Evolutionary conservation across 2,329 filamentous ascomycete species (phyloP).

Genomic region (Allantophomopsis cytisporea): DNA sequence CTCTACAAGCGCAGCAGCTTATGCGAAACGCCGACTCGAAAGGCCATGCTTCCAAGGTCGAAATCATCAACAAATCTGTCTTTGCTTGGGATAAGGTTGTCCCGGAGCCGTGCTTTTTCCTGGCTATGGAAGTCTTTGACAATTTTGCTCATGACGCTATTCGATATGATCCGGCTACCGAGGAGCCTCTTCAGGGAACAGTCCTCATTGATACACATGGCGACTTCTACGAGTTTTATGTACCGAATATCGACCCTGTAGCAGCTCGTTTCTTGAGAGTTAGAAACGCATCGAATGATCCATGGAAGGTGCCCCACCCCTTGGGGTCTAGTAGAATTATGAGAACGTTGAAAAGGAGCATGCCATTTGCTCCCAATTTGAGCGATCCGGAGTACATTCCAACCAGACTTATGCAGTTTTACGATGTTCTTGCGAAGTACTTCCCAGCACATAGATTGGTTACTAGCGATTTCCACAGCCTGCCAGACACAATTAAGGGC

Average conservation of each 20-base stretch:
- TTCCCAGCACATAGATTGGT: constrained; percentile 86
- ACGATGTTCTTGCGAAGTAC: constrained; percentile 74
- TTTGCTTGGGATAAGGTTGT: constrained; percentile 88
- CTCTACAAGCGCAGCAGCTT: constrained; percentile 61
- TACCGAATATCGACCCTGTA: constrained; percentile 64
- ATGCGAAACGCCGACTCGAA: constrained; percentile 49
- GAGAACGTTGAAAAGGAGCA: constrained; percentile 33
- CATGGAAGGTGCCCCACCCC: constrained; percentile 39
- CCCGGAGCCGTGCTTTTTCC: constrained; percentile 91
- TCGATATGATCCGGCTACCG: constrained; percentile 75
- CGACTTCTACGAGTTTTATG: constrained; percentile 94
- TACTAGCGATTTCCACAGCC: constrained; percentile 77
- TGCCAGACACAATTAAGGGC: constrained; percentile 73
- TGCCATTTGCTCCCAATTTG: constrained; percentile 65
- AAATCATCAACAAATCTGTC: constrained; percentile 89
- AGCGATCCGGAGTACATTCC: constrained; percentile 86
- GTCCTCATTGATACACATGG: constrained; percentile 76
- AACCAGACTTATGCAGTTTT: constrained; percentile 91
- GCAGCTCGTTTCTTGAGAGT: constrained; percentile 73
- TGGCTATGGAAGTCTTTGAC: constrained; percentile 96
- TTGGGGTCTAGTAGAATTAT: constrained; percentile 28
- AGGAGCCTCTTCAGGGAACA: constrained; percentile 73
- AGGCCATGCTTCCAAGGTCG: constrained; percentile 73
- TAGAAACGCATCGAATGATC: constrained; percentile 61
- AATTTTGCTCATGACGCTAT: constrained; percentile 95